Evolutionary conservation across 2,329 filamentous ascomycete species (phyloP), one percentile per base, ranked within the genome.

Genomic region (Cercospora janseana): DNA sequence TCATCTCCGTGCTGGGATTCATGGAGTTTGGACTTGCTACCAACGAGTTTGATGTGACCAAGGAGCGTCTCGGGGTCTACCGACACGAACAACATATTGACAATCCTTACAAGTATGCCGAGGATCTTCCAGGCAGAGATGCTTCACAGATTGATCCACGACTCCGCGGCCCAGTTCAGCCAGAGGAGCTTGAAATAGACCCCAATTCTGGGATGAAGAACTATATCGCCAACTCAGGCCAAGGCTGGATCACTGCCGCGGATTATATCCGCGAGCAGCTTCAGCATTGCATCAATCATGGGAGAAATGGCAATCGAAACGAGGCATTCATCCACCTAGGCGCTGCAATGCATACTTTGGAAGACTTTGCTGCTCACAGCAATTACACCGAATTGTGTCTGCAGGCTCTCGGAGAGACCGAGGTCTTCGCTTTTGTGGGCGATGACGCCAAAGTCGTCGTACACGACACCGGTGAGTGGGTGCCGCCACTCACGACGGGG

Each of bases 351-450:
- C 92, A 97, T 73, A 95, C 90, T 66, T 73, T 96, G 21, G 91
- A 95, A 73, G 91, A 96, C 67, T 97, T 85, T 73, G 85, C 90
- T 46, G 92, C 91, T 12, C 91, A 96, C 72, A 94, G 88, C 68
- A 96, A 96, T 76, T 96, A 95, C 71, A 83, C 79, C 12, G 91
- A 96, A 69, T 80, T 96, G 52, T 88, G 86, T 52, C 78, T 96
- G 37, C 89, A 93, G 61, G 90, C 95, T 68, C 72, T 95, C 62
- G 90, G 89, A 42, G 89, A 93, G 70, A 75, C 72, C 4, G 79
- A 87, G 54, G 72, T 95, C 53, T 96, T 96, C 69, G 88, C 92
- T 21, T 90, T 95, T 63, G 88, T 93, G 47, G 92, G 92, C 26
- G 78, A 82, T 51, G 73, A 80, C 60, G 89, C 89, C 12, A 74